Conservation (phyloP, 1,284 basidiomycete genomes). For the Boletus sp. region DNA sequence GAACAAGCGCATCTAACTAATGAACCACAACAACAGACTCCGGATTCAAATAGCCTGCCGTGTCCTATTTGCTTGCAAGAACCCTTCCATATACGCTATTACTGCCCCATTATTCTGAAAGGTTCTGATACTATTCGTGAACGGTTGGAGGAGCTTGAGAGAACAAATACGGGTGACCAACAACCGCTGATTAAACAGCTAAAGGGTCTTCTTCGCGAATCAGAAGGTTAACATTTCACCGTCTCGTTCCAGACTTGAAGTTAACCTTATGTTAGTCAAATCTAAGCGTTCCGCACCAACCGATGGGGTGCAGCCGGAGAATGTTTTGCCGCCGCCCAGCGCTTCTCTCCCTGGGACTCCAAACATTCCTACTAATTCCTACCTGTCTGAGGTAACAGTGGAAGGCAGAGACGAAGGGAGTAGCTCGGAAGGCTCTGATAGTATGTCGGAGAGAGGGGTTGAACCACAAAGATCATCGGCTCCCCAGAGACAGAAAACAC, state of each 20-base stretch:
- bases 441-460: conserved; percentile 10
- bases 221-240: conserved; percentile 16
- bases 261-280: background rate
- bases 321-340: background rate
- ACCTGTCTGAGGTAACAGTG: conserved; percentile 31
- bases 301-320: background rate
- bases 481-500: conserved; percentile 4
- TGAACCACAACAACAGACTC: background rate
- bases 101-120: conserved; percentile 40
- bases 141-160: conserved; percentile 37
- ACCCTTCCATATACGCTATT: conserved; percentile 38
- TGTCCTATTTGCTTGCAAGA: conserved; percentile 41
- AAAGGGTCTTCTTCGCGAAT: conserved; percentile 25
- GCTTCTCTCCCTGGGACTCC: conserved; percentile 10
- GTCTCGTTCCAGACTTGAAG: conserved; percentile 3
- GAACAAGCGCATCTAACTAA: conserved; percentile 1
- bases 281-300: background rate
- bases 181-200: conserved; percentile 36
- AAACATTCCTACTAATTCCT: conserved; percentile 22
- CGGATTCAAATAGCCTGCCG: conserved; percentile 7
- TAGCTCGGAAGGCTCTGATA: conserved; percentile 32
- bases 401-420: conserved; percentile 34
- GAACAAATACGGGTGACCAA: conserved; percentile 25
- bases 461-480: conserved; percentile 1
- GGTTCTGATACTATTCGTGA: conserved; percentile 38